A percentile compares a stretch with the other conserved stretches of the same genome.
phyloP scores from a whole-genome alignment of 2,329 filamentous ascomycete genomes.

The Diaporthe aspalathi region DNA sequence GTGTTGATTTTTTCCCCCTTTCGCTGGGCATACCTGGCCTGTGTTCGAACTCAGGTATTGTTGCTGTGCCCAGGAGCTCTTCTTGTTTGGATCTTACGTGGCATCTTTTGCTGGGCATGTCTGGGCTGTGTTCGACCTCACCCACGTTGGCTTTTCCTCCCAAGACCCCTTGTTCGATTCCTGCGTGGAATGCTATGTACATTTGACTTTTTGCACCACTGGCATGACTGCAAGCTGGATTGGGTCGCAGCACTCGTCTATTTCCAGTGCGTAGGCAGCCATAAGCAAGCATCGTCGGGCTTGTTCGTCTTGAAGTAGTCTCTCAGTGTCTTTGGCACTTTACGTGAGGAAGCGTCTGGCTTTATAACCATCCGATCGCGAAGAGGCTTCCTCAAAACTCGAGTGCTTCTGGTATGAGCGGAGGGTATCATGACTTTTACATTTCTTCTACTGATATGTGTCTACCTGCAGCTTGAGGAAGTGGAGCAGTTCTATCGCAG shows the following conservation, averaged over 20 bases:
- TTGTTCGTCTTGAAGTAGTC: background rate
- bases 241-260: background rate
- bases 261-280: background rate
- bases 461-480: conserved; percentile 60
- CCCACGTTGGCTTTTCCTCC: background rate
- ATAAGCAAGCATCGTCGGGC: background rate
- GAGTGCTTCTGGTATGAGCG: too few relatives aligned
- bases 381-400: background rate
- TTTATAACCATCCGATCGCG: too few relatives aligned
- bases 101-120: background rate
- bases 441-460: conserved; percentile 56
- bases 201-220: background rate
- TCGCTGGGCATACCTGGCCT: background rate
- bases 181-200: background rate
- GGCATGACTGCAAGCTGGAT: background rate
- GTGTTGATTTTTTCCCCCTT: conserved; percentile 33
- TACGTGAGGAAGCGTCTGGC: background rate
- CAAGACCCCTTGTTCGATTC: background rate
- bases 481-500: conserved; percentile 56
- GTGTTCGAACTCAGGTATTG: background rate
- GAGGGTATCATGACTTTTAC: conserved; percentile 32
- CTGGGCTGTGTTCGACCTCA: background rate
- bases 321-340: too few relatives aligned
- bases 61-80: background rate
- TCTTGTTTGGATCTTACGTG: background rate